Base-by-base conservation (phyloP, 208 protist species). In the Strigomonas culicis region DNA sequence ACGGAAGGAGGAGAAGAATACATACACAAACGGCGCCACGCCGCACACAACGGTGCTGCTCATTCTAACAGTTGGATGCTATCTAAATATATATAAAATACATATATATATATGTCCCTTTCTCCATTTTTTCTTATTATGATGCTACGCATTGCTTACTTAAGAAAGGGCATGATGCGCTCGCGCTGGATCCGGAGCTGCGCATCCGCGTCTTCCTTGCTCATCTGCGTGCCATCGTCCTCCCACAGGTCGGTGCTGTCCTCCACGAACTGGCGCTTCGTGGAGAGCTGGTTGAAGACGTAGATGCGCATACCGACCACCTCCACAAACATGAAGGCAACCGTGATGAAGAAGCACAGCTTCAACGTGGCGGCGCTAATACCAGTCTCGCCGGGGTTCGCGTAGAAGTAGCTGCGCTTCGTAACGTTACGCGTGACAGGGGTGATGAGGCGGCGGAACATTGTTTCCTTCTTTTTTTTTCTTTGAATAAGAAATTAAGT, bases 81-180 rank as follows among this genome's bases (percentile, higher is more conserved):
- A 56, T 24, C 22, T 21, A 56, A 53, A 53, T 6, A 51, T 8
- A 55, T 13, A 1, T 39, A 53, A 68, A 28, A 47, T 22, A 50
- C 30, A 61, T 2, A 25, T 2, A 2, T 34, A 63, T 41, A 17
- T 6, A 17, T 41, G 36, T 41, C 13, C 8, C 36, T 41, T 41
- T 41, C 13, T 11, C 15, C 11, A 2, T 47, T 50, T 60, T 46
- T 58, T 63, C 31, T 64, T 44, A 15, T 50, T 57, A 36, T 6
- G 56, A 34, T 31, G 67, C 34, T 80, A 72, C 25, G 77, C 80
- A 34, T 79, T 77, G 52, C 87, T 66, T 74, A 87, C 91, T 43
- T 86, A 77, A 94, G 92, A 63, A 94, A 94, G 4, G 88, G 88
- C 88, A 92, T 91, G 58, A 94, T 94, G 67, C 88, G 84, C 74